A percentile compares a stretch with the other conserved stretches of the same genome.
phyloP scores from a whole-genome alignment of 2,329 filamentous ascomycete species.

The Fonsecaea pugnacius region DNA sequence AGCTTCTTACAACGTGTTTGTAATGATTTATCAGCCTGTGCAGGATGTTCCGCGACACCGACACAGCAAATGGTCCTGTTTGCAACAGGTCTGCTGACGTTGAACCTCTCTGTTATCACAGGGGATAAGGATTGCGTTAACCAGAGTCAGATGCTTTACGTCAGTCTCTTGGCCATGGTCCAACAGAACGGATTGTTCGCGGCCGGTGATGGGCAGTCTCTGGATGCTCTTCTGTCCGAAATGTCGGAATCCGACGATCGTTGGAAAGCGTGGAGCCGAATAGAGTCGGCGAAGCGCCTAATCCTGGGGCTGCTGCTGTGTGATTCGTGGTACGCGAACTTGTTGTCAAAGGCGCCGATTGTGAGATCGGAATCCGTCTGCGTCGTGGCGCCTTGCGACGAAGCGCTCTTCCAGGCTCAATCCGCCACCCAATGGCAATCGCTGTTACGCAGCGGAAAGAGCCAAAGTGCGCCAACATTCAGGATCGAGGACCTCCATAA shows the following conservation, averaged over 20 bases:
- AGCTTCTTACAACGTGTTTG: slow-evolving; percentile 48
- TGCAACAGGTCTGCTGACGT: slow-evolving; percentile 54
- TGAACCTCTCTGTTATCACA: slow-evolving; percentile 56
- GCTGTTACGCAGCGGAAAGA: slow-evolving; percentile 44
- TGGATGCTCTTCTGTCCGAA: slow-evolving; percentile 50
- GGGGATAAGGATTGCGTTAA: slow-evolving; percentile 53
- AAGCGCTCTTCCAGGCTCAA: slow-evolving; percentile 51
- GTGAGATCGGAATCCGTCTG: slow-evolving; percentile 53
- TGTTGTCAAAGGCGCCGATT: slow-evolving; percentile 54
- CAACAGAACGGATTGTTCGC: slow-evolving; percentile 58
- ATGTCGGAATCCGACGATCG: slow-evolving; percentile 51
- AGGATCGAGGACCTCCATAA: slow-evolving; percentile 39
- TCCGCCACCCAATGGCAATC: slow-evolving; percentile 46
- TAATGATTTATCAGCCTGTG: slow-evolving; percentile 50
- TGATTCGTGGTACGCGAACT: slow-evolving; percentile 56
- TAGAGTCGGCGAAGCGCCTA: slow-evolving; percentile 58
- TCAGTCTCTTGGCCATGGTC: slow-evolving; percentile 54
- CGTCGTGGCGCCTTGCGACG: slow-evolving; percentile 52
- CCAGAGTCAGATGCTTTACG: slow-evolving; percentile 57
- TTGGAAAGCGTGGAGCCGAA: slow-evolving; percentile 59
- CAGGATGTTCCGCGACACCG: slow-evolving; percentile 47
- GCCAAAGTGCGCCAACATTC: slow-evolving; percentile 44
- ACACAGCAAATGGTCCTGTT: slow-evolving; percentile 52
- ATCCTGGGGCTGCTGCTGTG: slow-evolving; percentile 53
- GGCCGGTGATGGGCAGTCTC: slow-evolving; percentile 50